Evolutionary conservation across 257 asterid species (phyloP), one percentile per base, ranked within the genome.

Genomic region (Capsicum chinense): DNA sequence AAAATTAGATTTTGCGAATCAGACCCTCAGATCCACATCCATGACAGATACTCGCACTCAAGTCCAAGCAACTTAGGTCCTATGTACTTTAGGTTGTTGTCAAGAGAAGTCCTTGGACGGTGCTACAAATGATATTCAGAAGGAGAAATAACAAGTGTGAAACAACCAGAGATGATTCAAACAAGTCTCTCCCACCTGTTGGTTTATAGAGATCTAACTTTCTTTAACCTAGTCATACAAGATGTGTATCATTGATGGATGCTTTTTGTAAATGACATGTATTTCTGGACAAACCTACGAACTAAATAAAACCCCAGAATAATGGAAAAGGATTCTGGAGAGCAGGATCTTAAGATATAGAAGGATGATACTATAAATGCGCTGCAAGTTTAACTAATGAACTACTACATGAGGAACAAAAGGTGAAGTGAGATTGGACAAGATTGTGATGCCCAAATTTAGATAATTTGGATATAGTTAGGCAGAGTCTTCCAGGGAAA

Each of bases 101-200:
- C 73, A 66, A 66, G 48, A 19, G 59, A 71, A 35, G 12, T 47
- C 80, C 19, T n/a, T 73, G 80, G 80, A 71, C 33, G 79, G 56
- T 73, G 59, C 76, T 8, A 68, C 56, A 64, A 64, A 13, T 13
- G 73, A 16, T 66, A 66, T 66, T 66, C 35, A 0, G 47, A 33
- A 14, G 73, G 73, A 39, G 17, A 5, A 33, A 66, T 13, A 37
- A 66, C 73, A 73, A 73, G 80, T 73, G 0, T 73, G 42, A 11
- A 73, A 73, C 59, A 73, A 11, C n/a, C 16, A 1, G 79, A 33
- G 79, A 3, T n/a, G n/a, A 48, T 48, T 11, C 42, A 71, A 14
- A 13, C 39, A 71, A 47, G 58, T n/a, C 10, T 71, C 80, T 71
- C 37, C 16, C 37, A 47, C 59, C 3, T n/a, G 80, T 73, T 73